phyloP scores from a whole-genome alignment of 768 basidiomycete species.

The Hydnum rufescens region DNA sequence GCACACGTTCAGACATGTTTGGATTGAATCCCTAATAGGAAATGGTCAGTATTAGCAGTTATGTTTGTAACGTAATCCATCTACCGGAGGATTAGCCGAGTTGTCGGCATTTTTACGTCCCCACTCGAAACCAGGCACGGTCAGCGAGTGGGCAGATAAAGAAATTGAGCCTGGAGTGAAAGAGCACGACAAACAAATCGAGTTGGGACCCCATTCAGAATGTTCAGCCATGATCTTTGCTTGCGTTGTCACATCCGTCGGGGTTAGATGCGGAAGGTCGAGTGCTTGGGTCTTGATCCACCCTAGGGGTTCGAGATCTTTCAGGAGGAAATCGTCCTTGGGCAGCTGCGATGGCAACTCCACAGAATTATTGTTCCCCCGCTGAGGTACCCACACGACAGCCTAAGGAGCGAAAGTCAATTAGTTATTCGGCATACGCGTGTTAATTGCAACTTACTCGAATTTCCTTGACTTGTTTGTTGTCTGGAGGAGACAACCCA shows the following conservation, averaged over 20 bases:
- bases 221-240: conserved; percentile 95
- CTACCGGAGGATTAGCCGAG: conserved; percentile 55
- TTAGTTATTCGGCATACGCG: conserved; percentile 1
- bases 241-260: conserved; percentile 71
- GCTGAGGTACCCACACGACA: conserved; percentile 92
- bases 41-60: conserved; percentile 5
- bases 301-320: conserved; percentile 85
- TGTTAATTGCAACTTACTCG: conserved; percentile 29
- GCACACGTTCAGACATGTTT: conserved; percentile 95
- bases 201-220: conserved; percentile 82
- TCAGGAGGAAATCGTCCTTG: conserved; percentile 84
- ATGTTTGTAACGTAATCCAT: conserved; percentile 11
- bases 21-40: conserved; percentile 68
- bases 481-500: conserved; percentile 82
- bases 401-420: conserved; percentile 25
- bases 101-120: conserved; percentile 83
- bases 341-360: conserved; percentile 82
- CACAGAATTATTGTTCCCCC: conserved; percentile 85
- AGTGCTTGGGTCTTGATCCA: conserved; percentile 95
- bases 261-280: conserved; percentile 81
- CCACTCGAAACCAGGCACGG: conserved; percentile 93
- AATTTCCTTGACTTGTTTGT: conserved; percentile 97
- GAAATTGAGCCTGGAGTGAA: conserved; percentile 98
- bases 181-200: conserved; percentile 82
- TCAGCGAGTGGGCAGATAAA: conserved; percentile 76